Evolutionary conservation across 306 rosid genomes (phyloP), one percentile per base, ranked within the genome.

Genomic region (Trifolium dubium): DNA sequence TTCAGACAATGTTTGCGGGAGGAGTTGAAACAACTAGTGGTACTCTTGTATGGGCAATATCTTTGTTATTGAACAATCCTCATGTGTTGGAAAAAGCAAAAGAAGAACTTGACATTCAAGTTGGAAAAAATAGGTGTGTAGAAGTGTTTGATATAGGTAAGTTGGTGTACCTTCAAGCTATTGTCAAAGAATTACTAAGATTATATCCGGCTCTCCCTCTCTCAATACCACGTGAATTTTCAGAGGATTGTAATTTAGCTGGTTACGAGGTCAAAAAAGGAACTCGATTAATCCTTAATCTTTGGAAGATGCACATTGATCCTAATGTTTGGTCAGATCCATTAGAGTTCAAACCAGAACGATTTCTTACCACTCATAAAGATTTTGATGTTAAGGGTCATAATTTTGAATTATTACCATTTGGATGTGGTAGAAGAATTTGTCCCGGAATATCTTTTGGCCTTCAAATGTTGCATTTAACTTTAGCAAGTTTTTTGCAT

Each of bases 261-360:
- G 67, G 77, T 4, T 78, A 63, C 1, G 0, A 40, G 4, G 6
- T 78, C 0, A 39, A 5, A 40, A 78, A 63, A 12, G 81, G 73
- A 39, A 78, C 82, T 0, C 67, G 56, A 11, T 2, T 78, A 5
- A 63, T 78, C 0, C 1, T 39, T 6, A 78, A 78, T 10, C 4
- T 63, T 1, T 78, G 72, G 77, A 78, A 63, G 46, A 79, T 79
- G 2, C 72, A 79, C 0, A 79, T 32, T 0, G 77, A 79, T 11
- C 19, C 10, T 1, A 39, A 3, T 1, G 13, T 35, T 35, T 35
- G 39, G 39, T 5, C 8, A 35, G 37, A 34, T 34, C 37, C 37
- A 5, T 34, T 34, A 34, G 37, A 34, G 1, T 34, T 34, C 37
- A 35, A 35, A 35, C 39, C 39, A 35, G 39, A 35, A 35, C 6